phyloP scores from a whole-genome alignment of 1,284 basidiomycete genomes.

The Ceratobasidium sp. region DNA sequence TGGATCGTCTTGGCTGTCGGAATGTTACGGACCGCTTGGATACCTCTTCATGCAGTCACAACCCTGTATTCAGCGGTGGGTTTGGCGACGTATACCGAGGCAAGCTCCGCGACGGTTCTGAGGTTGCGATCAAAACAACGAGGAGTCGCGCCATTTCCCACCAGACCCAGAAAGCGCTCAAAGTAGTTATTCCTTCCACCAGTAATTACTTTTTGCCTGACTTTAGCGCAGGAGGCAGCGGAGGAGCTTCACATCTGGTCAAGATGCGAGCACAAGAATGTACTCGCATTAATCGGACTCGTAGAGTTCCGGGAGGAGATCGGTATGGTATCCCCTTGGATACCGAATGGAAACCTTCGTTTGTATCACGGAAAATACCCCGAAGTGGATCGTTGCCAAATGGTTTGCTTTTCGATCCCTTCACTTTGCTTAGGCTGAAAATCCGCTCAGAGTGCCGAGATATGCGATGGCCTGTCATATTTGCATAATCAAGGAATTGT shows the following conservation, averaged over 20 bases:
- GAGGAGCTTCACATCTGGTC: too few relatives aligned
- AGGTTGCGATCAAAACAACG: conserved; percentile 3
- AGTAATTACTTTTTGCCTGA: background rate
- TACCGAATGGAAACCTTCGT: background rate
- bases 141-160: background rate
- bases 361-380: background rate
- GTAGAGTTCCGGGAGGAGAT: too few relatives aligned
- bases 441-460: too few relatives aligned
- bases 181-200: background rate
- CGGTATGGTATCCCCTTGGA: background rate
- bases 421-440: too few relatives aligned
- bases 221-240: background rate
- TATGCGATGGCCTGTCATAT: too few relatives aligned
- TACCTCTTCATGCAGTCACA: background rate
- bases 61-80: background rate
- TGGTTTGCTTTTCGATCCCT: too few relatives aligned
- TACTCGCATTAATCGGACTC: too few relatives aligned
- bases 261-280: too few relatives aligned
- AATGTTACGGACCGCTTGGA: background rate
- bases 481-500: background rate
- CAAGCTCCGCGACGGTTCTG: background rate
- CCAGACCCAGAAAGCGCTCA: background rate
- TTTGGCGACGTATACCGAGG: conserved; percentile 4
- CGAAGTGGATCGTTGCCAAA: background rate
- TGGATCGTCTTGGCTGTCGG: background rate